These are phyloP conservation scores for Solidago caesia DNA, from an alignment of 129 eudicot genomes.

Conservation along the genomic window DNA sequence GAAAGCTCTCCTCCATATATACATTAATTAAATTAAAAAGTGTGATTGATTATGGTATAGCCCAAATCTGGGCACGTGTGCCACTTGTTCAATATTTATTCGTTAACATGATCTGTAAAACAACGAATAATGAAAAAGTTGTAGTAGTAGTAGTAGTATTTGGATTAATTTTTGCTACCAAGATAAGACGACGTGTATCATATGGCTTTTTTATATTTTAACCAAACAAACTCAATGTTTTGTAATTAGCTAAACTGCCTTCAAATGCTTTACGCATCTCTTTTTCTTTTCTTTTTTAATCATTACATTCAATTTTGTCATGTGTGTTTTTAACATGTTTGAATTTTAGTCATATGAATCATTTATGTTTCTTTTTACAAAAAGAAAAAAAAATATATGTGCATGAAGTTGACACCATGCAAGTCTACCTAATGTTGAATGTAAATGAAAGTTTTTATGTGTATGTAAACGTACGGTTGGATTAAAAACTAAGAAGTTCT, in stretches of 20 bases:
- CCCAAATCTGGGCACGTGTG: constrained; percentile 44
- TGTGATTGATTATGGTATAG: constrained; percentile 34
- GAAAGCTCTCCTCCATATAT: neutral
- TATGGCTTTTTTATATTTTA: neutral
- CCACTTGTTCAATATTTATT: constrained; percentile 26
- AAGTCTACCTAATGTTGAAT: too few relatives aligned
- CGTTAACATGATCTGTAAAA: neutral
- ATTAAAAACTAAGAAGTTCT: too few relatives aligned
- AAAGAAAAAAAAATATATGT: too few relatives aligned
- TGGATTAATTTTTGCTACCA: constrained; percentile 1
- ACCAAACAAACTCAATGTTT: neutral
- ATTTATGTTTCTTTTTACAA: too few relatives aligned
- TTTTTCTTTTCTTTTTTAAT: neutral
- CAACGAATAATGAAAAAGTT: neutral
- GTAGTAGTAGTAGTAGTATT: neutral
- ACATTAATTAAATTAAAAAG: constrained; percentile 35
- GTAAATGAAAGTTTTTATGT: too few relatives aligned
- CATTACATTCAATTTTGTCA: too few relatives aligned
- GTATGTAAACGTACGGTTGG: too few relatives aligned
- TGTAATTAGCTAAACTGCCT: neutral
- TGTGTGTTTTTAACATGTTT: too few relatives aligned
- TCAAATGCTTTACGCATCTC: neutral
- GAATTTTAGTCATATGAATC: too few relatives aligned
- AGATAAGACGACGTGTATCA: constrained; percentile 11
- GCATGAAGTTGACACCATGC: too few relatives aligned